Evolutionary conservation across 2,329 filamentous ascomycete genomes (phyloP), one percentile per base, ranked within the genome.

Genomic region (Pseudogymnoascus destructans): DNA sequence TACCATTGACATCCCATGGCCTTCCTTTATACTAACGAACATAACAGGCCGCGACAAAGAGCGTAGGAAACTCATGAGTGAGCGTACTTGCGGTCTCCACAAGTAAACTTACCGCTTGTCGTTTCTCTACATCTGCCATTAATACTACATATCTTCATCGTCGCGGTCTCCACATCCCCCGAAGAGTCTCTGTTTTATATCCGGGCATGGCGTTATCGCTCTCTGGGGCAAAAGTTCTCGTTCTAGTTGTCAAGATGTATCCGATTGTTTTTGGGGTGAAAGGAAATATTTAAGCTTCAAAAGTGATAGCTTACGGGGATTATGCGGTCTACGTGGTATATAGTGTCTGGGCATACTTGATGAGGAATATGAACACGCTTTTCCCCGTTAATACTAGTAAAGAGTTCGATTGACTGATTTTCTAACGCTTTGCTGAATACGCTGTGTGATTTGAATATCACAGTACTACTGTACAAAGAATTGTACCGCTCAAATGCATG

Each of bases 61-160:
- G 68, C 77, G 85, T 66, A 79, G 82, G 73, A 80, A 80, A 65
- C 66, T 84, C 66, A 87, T 87, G 82, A 78, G 77, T 64, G 73
- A 84, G 71, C 75, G 85, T 66, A 85, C 81, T 1, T 69, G 70
- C 58, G 78, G 78, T 61, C 70, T 77, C 58, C 77, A 80, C 66
- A 65, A 70, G n/a, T 70, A 64, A 58, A 57, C 54, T 8, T 19
- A 13, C 46, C 23, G 46, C 46, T 11, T 30, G 46, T 52, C 25
- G 25, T 30, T 40, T 30, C 42, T 52, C 23, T 52, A 52, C 25
- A 52, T 52, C 46, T 52, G 46, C 46, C 46, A 52, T 52, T 52
- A 52, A 52, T 52, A 52, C 46, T 52, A 52, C 46, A 52, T 52
- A 52, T 30, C 46, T 52, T 52, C 46, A 52, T 52, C 46, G 25